These are phyloP conservation scores for Malassezia obtusa DNA, from an alignment of 1,284 basidiomycete species.

Conservation along the genomic window DNA sequence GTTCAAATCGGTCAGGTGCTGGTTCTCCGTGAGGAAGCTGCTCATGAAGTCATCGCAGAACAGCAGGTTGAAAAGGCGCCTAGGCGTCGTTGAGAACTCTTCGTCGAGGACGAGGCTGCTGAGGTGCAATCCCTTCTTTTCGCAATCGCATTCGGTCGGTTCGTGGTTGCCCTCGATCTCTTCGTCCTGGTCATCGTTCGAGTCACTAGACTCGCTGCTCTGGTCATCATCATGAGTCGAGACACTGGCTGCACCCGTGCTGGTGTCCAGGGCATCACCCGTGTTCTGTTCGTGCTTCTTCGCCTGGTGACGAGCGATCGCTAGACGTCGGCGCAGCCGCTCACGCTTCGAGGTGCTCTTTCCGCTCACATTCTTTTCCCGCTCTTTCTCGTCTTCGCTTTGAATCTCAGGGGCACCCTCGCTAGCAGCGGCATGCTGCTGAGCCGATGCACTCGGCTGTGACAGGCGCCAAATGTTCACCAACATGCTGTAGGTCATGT, in stretches of 20 bases:
- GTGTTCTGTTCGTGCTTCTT: constrained; percentile 24
- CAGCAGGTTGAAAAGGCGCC: constrained; percentile 89
- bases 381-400: constrained; percentile 10
- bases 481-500: constrained; percentile 91
- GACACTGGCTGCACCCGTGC: not conserved
- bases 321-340: constrained; percentile 20
- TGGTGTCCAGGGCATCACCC: constrained; percentile 8
- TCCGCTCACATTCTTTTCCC: constrained; percentile 6
- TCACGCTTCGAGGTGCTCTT: constrained; percentile 28
- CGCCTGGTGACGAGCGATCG: not conserved
- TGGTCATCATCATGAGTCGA: constrained; percentile 18
- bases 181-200: constrained; percentile 20
- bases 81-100: constrained; percentile 75
- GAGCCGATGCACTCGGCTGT: constrained; percentile 56
- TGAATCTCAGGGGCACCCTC: constrained; percentile 17
- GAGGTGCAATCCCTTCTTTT: constrained; percentile 63
- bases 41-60: constrained; percentile 93
- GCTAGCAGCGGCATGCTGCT: constrained; percentile 15
- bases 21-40: constrained; percentile 76
- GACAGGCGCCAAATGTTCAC: constrained; percentile 90
- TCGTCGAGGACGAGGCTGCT: constrained; percentile 65
- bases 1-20: constrained; percentile 60
- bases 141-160: constrained; percentile 66
- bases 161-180: constrained; percentile 29
- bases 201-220: constrained; percentile 9